Evolutionary conservation across 768 basidiomycete species (phyloP).

Genomic region (Kwoniella europaea): DNA sequence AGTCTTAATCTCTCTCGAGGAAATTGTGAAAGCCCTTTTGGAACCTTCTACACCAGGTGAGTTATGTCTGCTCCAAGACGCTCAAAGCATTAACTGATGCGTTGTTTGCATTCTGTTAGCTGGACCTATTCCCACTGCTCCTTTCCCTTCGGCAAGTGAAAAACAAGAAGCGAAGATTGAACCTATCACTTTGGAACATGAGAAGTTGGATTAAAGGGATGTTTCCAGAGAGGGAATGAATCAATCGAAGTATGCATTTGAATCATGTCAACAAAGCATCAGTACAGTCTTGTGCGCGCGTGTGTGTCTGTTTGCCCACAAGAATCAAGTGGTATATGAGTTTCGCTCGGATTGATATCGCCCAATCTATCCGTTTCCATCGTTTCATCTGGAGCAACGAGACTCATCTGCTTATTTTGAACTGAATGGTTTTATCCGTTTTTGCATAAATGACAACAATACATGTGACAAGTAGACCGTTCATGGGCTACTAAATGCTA

Average conservation of each 20-base stretch:
- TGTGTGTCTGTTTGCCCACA: too few relatives aligned
- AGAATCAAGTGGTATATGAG: too few relatives aligned
- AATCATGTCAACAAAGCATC: neutral
- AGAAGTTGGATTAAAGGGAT: slow-evolving; percentile 39
- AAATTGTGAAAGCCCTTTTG: slow-evolving; percentile 70
- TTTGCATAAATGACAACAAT: neutral
- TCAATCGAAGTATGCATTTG: too few relatives aligned
- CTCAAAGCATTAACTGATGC: neutral
- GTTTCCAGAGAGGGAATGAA: too few relatives aligned
- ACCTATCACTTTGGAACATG: slow-evolving; percentile 40
- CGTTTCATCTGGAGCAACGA: too few relatives aligned
- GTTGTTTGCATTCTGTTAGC: neutral
- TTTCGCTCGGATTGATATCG: too few relatives aligned
- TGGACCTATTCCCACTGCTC: slow-evolving; percentile 25
- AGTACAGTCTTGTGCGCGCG: neutral
- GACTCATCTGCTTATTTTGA: too few relatives aligned
- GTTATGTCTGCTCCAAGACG: neutral
- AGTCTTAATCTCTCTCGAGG: slow-evolving; percentile 77
- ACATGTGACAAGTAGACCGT: neutral
- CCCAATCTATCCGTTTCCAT: too few relatives aligned
- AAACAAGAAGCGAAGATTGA: slow-evolving; percentile 37
- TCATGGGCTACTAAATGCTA: neutral
- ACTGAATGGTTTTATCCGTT: too few relatives aligned
- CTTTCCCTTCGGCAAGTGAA: slow-evolving; percentile 10
- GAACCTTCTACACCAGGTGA: slow-evolving; percentile 22